These are phyloP conservation scores for Hippophae tibetana DNA, from an alignment of 306 rosid species.

Conservation along the genomic window DNA sequence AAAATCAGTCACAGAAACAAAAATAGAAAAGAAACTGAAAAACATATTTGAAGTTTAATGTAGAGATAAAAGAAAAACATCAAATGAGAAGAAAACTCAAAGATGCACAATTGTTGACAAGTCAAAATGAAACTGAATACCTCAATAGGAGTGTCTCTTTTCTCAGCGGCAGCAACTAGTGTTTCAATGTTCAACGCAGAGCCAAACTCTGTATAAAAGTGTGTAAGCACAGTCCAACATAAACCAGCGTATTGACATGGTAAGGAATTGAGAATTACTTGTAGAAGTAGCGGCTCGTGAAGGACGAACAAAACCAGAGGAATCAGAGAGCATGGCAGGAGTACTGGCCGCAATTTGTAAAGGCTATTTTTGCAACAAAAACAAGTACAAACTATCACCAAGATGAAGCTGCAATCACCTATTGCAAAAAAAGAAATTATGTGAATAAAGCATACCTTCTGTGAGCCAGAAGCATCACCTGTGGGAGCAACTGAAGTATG, in stretches of 20 bases:
- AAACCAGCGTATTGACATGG: constrained; percentile 12
- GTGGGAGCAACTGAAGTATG: constrained; percentile 33
- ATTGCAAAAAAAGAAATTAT: constrained; percentile 1
- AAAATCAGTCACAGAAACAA: too few species aligned
- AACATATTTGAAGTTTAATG: too few species aligned
- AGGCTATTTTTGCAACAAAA: constrained; percentile 26
- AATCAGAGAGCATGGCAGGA: constrained; percentile 46
- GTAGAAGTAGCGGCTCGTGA: constrained; percentile 60
- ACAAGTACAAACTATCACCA: constrained; percentile 1
- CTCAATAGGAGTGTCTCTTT: constrained; percentile 90
- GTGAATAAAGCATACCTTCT: constrained; percentile 39
- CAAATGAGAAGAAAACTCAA: too few species aligned
- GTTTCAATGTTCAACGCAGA: constrained; percentile 96
- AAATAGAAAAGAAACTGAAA: too few species aligned
- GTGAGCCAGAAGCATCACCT: constrained; percentile 41
- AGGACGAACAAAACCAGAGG: constrained; percentile 76
- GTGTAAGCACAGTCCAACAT: constrained; percentile 13
- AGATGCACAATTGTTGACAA: background rate
- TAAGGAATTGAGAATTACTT: constrained; percentile 37
- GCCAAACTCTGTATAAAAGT: constrained; percentile 66
- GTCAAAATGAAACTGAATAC: constrained; percentile 24
- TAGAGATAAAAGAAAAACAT: too few species aligned
- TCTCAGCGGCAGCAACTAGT: constrained; percentile 93
- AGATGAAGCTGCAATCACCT: background rate
- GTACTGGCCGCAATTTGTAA: constrained; percentile 36